phyloP scores from a whole-genome alignment of 495 filamentous ascomycete species.

The Bathelium albidoporum region DNA sequence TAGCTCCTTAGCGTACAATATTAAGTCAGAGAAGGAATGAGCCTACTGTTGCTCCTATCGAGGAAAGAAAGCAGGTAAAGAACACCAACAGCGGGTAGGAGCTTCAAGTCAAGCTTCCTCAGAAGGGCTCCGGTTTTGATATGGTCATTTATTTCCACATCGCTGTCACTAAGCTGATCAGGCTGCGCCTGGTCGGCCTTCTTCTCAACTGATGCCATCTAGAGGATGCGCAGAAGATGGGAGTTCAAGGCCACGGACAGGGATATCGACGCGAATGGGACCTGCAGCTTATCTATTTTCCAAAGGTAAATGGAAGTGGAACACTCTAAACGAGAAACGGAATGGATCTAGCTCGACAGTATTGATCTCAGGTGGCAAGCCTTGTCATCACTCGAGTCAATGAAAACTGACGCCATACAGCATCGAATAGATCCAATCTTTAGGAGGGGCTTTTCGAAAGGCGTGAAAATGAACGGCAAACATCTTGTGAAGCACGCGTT shows the following conservation, averaged over 20 bases:
- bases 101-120: slow-evolving; percentile 52
- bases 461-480: background rate
- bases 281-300: background rate
- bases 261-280: background rate
- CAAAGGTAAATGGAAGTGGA: background rate
- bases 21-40: background rate
- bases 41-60: slow-evolving; percentile 60
- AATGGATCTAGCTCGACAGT: background rate
- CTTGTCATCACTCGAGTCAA: too few species aligned
- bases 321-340: background rate
- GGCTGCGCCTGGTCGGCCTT: background rate
- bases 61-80: slow-evolving; percentile 66
- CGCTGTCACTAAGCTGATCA: background rate
- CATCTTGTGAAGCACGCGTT: background rate
- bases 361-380: too few species aligned
- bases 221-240: background rate
- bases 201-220: slow-evolving; percentile 1
- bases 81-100: slow-evolving; percentile 57
- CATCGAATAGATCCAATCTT: background rate
- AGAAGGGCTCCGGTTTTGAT: slow-evolving; percentile 34
- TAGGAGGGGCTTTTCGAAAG: too few species aligned
- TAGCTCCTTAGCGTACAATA: background rate
- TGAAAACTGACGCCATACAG: background rate
- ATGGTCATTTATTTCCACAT: background rate
- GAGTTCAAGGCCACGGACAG: background rate